Conservation (phyloP, 306 rosid species). For the Prunus campanulata region DNA sequence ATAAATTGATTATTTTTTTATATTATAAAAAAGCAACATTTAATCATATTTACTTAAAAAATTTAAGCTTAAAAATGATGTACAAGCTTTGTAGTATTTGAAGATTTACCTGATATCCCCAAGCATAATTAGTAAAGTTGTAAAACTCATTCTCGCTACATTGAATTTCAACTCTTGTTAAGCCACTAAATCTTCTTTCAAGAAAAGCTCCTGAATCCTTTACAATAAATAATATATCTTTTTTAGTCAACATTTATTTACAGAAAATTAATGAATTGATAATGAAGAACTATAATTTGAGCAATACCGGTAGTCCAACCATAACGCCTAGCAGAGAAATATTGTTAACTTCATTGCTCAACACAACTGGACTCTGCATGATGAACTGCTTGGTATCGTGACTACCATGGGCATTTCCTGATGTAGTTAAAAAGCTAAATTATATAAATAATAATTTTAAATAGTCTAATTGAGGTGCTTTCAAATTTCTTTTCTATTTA, state of each 20-base stretch:
- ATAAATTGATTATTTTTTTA: too few species aligned
- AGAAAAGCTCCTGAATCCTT: constrained; percentile 82
- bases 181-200: constrained; percentile 62
- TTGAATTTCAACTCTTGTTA: constrained; percentile 45
- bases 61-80: too few species aligned
- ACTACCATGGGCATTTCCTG: constrained; percentile 62
- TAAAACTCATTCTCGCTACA: constrained; percentile 40
- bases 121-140: constrained; percentile 41
- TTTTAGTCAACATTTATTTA: too few species aligned
- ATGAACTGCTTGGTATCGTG: constrained; percentile 39
- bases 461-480: neutral
- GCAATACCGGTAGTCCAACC: constrained; percentile 67
- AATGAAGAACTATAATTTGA: neutral
- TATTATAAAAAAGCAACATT: too few species aligned
- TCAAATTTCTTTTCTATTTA: neutral
- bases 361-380: constrained; percentile 39
- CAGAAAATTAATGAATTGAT: neutral
- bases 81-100: neutral
- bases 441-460: too few species aligned
- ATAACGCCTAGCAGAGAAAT: constrained; percentile 61
- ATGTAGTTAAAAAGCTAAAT: neutral
- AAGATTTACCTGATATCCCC: constrained; percentile 66
- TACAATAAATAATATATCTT: neutral
- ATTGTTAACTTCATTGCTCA: constrained; percentile 49
- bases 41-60: too few species aligned